Base-by-base conservation (phyloP, 306 rosid species). In the Lupinus albus region DNA sequence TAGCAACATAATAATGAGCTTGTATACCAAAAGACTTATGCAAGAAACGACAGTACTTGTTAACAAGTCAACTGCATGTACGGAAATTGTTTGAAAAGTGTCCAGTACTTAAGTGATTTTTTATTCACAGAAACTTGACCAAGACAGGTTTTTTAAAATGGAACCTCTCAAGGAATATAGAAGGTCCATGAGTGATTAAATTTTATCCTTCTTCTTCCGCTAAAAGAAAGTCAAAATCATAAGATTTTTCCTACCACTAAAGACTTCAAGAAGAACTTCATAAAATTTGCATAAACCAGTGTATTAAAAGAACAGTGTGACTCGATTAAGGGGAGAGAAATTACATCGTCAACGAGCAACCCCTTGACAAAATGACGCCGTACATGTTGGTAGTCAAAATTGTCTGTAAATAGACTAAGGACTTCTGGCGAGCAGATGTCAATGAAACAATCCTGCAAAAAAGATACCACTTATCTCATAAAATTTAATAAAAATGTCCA, bases 321-420 rank as follows among this genome's bases (percentile, higher is more conserved):
- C 41, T 49, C 28, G 48, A 76, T 57, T 56, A 9, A 71, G 67
- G 16, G 57, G 47, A 74, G 60, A 69, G 51, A 71, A 71, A 65
- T 62, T 86, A 90, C 99, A 78, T 94, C 99, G 71, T 94, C 99
- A 74, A 88, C 38, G 54, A 94, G 99, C 89, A 94, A 77, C 45
- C 95, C 99, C 89, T 94, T 94, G 50, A 94, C 89, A 78, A 94
- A 94, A 85, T 94, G 92, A 41, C 99, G 97, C 30, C 99, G 92
- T 11, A 94, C 78, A 83, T 94, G 99, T 82, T 94, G 99, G 78
- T 91, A 94, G 79, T 94, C 99, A 79, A 94, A 94, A 75, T 94
- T 94, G 85, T 94, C 99, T 0, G 96, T 91, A 72, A 94, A 94
- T 69, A 91, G 87, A 82, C 92, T 88, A 49, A 94, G 99, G 80